Percentiles rank a stretch among this genome's conserved stretches.
Conservation (phyloP, 1,139 yeast species). For the Pichia sp. region DNA sequence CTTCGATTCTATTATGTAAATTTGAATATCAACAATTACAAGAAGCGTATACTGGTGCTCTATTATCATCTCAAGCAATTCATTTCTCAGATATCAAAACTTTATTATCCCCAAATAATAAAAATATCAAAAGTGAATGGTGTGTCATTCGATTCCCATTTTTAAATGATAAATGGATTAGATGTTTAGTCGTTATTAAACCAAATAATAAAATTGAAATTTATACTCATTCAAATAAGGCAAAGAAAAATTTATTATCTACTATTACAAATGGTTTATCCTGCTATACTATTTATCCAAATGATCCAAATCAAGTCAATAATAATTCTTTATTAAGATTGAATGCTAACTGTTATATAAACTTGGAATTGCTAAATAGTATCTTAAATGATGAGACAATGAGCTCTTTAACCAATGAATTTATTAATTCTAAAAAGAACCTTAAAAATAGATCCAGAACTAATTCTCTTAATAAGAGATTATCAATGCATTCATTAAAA, state of each 20-base stretch:
- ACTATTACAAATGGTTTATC: slow-evolving; percentile 38
- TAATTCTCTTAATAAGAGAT: slow-evolving; percentile 15
- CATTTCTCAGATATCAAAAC: slow-evolving; percentile 49
- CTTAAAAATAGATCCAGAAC: slow-evolving; percentile 13
- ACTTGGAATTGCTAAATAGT: slow-evolving; percentile 27
- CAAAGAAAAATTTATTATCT: slow-evolving; percentile 42
- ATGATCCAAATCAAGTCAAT: slow-evolving; percentile 46
- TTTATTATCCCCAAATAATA: slow-evolving; percentile 40
- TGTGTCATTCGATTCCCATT: slow-evolving; percentile 51
- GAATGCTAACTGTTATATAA: slow-evolving; percentile 44
- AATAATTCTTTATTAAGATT: slow-evolving; percentile 47
- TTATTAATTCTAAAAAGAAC: not conserved
- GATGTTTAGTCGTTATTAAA: slow-evolving; percentile 39
- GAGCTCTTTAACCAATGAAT: slow-evolving; percentile 7
- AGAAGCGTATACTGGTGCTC: slow-evolving; percentile 52
- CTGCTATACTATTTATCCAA: slow-evolving; percentile 49
- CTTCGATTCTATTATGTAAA: slow-evolving; percentile 42
- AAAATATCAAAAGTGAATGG: slow-evolving; percentile 46
- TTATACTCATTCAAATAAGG: slow-evolving; percentile 37
- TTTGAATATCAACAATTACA: slow-evolving; percentile 46
- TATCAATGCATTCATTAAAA: slow-evolving; percentile 20
- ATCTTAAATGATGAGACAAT: slow-evolving; percentile 21
- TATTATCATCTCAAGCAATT: slow-evolving; percentile 48
- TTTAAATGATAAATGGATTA: slow-evolving; percentile 48
- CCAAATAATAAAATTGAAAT: slow-evolving; percentile 43